Evolutionary conservation across 257 asterid genomes (phyloP).

Genomic region (Ligustrum vulgare): DNA sequence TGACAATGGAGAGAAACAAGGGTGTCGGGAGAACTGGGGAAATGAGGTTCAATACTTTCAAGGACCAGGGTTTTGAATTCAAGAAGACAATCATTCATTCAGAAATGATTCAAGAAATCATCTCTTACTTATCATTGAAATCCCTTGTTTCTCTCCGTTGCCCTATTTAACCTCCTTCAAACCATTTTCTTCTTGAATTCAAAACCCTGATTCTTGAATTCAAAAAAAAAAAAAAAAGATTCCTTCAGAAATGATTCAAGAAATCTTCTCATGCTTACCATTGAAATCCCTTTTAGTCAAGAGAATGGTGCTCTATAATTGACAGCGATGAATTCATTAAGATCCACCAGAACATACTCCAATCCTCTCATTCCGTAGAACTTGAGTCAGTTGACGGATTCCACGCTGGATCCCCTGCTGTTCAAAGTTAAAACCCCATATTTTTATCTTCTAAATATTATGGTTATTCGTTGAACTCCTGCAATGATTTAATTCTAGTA

Average conservation of each 20-base stretch:
- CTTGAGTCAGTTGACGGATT: too few species aligned
- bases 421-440: constrained; percentile 38
- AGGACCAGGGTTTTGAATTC: too few species aligned
- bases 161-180: too few species aligned
- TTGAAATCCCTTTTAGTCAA: too few species aligned
- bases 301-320: not conserved
- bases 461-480: constrained; percentile 36
- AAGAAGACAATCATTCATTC: constrained; percentile 13
- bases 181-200: too few species aligned
- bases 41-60: too few species aligned
- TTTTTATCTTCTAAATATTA: constrained; percentile 29
- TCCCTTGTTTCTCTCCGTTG: not conserved
- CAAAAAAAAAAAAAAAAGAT: too few species aligned
- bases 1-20: not conserved
- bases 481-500: constrained; percentile 43
- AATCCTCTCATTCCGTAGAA: not conserved
- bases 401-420: too few species aligned
- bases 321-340: constrained; percentile 30
- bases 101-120: constrained; percentile 31
- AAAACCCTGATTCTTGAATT: too few species aligned
- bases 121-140: constrained; percentile 32
- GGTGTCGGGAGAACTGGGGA: not conserved
- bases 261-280: too few species aligned
- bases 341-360: constrained; percentile 15
- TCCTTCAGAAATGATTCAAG: too few species aligned